Percentiles rank a stretch among this genome's conserved stretches.
phyloP scores from a whole-genome alignment of 352 stramenopile genomes.

The Globisporangium middletonii region DNA sequence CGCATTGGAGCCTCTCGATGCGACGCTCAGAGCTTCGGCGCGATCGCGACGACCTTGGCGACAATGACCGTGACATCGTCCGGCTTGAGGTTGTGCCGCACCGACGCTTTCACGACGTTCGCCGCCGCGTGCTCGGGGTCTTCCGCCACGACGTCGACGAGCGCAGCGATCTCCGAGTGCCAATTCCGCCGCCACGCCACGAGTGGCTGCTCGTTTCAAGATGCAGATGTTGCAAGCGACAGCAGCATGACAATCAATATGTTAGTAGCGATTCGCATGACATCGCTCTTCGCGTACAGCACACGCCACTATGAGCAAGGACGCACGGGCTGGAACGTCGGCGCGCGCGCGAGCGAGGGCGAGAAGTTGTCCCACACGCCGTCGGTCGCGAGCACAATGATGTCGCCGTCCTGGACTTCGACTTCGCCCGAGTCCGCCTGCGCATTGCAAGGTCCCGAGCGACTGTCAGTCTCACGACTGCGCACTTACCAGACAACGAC shows the following conservation, averaged over 20 bases:
- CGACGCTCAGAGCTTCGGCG: slow-evolving; percentile 37
- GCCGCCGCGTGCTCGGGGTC: slow-evolving; percentile 42
- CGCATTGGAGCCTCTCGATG: too few relatives aligned
- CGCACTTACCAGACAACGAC: not conserved
- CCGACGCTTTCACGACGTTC: slow-evolving; percentile 59
- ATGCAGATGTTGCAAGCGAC: slow-evolving; percentile 1
- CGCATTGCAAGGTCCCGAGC: not conserved
- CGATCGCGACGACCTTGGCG: slow-evolving; percentile 50
- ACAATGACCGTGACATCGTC: slow-evolving; percentile 81
- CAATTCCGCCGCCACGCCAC: slow-evolving; percentile 58
- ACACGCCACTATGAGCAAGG: not conserved
- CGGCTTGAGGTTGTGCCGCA: slow-evolving; percentile 81
- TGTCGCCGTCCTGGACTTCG: slow-evolving; percentile 63
- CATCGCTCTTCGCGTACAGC: not conserved
- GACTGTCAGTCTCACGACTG: not conserved
- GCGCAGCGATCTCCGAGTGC: slow-evolving; percentile 47
- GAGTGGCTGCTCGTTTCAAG: slow-evolving; percentile 28
- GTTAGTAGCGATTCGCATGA: not conserved
- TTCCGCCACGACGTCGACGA: slow-evolving; percentile 50
- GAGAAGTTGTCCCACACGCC: slow-evolving; percentile 82
- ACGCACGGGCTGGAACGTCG: slow-evolving; percentile 53
- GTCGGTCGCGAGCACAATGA: slow-evolving; percentile 77
- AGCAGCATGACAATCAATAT: slow-evolving; percentile 1
- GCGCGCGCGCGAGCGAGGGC: slow-evolving; percentile 35
- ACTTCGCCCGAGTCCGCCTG: slow-evolving; percentile 68